A percentile compares a stretch with the other conserved stretches of the same genome.
phyloP scores from a whole-genome alignment of 2,329 filamentous ascomycete species.

The Alternaria sp. region DNA sequence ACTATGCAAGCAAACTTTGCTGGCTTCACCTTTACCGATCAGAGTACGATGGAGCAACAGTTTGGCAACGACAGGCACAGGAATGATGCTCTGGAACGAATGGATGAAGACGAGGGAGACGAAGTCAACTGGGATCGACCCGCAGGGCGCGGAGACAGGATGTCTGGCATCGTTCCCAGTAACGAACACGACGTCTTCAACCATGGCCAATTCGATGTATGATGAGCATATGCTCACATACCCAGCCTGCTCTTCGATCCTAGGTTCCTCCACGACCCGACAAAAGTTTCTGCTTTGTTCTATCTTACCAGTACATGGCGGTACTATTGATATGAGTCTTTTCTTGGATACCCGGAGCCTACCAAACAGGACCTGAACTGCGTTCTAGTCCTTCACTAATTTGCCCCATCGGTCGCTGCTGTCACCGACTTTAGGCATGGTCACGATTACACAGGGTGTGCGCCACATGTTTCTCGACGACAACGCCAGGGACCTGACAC shows the following conservation, averaged over 20 bases:
- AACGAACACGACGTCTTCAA: slow-evolving; percentile 60
- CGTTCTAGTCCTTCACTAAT: slow-evolving; percentile 25
- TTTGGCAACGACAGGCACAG: slow-evolving; percentile 57
- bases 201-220: slow-evolving; percentile 51
- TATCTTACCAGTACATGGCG: slow-evolving; percentile 27
- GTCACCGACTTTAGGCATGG: slow-evolving; percentile 13
- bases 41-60: slow-evolving; percentile 90
- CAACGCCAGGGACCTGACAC: slow-evolving; percentile 2
- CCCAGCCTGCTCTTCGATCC: slow-evolving; percentile 9
- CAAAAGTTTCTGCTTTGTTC: slow-evolving; percentile 44
- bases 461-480: slow-evolving; percentile 6
- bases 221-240: slow-evolving; percentile 22
- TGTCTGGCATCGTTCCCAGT: slow-evolving; percentile 60
- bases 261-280: slow-evolving; percentile 22
- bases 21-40: slow-evolving; percentile 98
- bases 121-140: slow-evolving; percentile 54
- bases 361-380: slow-evolving; percentile 32
- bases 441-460: not conserved
- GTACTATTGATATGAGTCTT: slow-evolving; percentile 30
- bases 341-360: slow-evolving; percentile 43
- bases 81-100: slow-evolving; percentile 53
- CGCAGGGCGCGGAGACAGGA: slow-evolving; percentile 56
- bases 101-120: slow-evolving; percentile 54
- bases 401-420: slow-evolving; percentile 12
- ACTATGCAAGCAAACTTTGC: slow-evolving; percentile 98